A percentile compares a stretch with the other conserved stretches of the same genome.
These are phyloP conservation scores for Austroboletus novae-zelandiae DNA, from an alignment of 1,284 basidiomycete species.

Conservation along the genomic window DNA sequence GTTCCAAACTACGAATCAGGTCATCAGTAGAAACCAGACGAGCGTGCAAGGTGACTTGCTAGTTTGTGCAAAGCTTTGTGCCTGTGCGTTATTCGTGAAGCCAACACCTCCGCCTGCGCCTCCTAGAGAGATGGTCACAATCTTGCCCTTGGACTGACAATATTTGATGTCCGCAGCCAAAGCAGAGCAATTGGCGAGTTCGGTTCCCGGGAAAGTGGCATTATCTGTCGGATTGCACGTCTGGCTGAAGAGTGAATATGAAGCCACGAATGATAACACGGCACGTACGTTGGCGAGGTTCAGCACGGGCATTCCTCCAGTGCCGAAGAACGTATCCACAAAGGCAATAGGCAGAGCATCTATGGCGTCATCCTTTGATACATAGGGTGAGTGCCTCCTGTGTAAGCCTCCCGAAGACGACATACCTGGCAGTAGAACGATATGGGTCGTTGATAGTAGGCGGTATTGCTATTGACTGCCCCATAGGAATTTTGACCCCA, in stretches of 20 bases:
- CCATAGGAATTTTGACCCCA: slow-evolving; percentile 32
- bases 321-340: slow-evolving; percentile 54
- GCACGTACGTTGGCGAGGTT: slow-evolving; percentile 58
- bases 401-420: neutral
- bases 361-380: slow-evolving; percentile 27
- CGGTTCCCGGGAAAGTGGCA: slow-evolving; percentile 52
- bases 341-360: slow-evolving; percentile 59
- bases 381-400: slow-evolving; percentile 43
- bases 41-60: slow-evolving; percentile 15
- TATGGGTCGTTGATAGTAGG: slow-evolving; percentile 25
- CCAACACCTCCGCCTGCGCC: slow-evolving; percentile 57
- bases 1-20: slow-evolving; percentile 48
- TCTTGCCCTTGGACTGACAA: slow-evolving; percentile 65
- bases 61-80: slow-evolving; percentile 50
- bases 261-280: neutral
- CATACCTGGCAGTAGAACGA: slow-evolving; percentile 28
- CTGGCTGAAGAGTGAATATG: slow-evolving; percentile 1
- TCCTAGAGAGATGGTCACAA: slow-evolving; percentile 62
- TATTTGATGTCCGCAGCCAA: slow-evolving; percentile 55
- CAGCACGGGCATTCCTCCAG: slow-evolving; percentile 56
- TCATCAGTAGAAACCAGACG: slow-evolving; percentile 3
- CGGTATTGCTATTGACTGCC: slow-evolving; percentile 13
- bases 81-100: slow-evolving; percentile 54
- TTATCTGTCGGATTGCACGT: slow-evolving; percentile 46
- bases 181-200: slow-evolving; percentile 56